A percentile compares a stretch with the other conserved stretches of the same genome.
Evolutionary conservation across 2,329 filamentous ascomycete species (phyloP).

Genomic region (Arthroderma uncinatum): DNA sequence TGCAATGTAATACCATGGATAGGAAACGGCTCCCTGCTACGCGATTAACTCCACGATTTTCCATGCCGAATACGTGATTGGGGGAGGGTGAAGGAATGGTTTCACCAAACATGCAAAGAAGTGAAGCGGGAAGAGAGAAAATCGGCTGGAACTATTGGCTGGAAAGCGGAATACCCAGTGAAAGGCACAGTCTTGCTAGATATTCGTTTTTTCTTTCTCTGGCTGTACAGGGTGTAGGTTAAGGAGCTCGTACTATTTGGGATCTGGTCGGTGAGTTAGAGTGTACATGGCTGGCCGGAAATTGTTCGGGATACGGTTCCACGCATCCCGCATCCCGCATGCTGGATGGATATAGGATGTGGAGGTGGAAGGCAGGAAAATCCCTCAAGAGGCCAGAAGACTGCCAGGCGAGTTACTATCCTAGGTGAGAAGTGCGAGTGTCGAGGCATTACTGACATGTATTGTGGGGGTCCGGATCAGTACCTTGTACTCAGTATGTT

Average conservation of each 20-base stretch:
- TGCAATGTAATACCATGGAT: not conserved
- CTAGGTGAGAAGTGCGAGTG: not conserved
- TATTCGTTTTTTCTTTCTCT: not conserved
- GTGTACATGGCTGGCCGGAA: not conserved
- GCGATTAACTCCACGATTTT: not conserved
- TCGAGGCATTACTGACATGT: not conserved
- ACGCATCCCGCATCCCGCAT: not conserved
- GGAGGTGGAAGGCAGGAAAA: not conserved
- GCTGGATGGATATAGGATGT: not conserved
- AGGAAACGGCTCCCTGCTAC: not conserved
- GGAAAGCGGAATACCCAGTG: not conserved
- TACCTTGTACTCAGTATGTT: not conserved
- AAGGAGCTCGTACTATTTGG: not conserved
- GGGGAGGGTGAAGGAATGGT: not conserved
- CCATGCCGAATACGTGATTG: not conserved
- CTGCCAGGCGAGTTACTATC: not conserved
- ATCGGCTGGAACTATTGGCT: not conserved
- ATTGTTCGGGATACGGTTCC: constrained; percentile 4
- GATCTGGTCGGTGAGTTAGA: not conserved
- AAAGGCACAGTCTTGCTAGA: not conserved
- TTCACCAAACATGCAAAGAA: not conserved
- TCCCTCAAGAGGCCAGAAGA: not conserved
- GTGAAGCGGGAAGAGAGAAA: not conserved
- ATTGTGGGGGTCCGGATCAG: not conserved
- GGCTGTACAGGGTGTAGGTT: not conserved